Evolutionary conservation across 805 yeast species (phyloP), one percentile per base, ranked within the genome.

Genomic region (Candida boleticola): DNA sequence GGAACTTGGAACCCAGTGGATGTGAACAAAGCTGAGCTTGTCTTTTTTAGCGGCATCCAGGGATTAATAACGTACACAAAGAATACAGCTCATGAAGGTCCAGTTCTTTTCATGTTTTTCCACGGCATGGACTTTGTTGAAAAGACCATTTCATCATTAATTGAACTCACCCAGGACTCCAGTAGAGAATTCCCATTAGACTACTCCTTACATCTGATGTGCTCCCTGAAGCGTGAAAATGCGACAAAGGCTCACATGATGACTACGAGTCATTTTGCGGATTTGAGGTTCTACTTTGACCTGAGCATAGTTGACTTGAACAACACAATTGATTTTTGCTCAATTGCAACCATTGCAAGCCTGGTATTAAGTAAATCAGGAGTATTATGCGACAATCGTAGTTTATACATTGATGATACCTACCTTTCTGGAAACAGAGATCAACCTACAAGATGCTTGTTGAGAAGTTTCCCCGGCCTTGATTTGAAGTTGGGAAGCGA

Each of bases 31-130:
- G 46, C 61, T 7, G 47, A 49, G 19, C 43, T 62, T 10, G 53
- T 63, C 1, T 63, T 58, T 39, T 50, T 66, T 34, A 54, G 56
- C 25, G 49, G 48, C 14, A 57, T 59, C 34, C 48, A 47, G 21
- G 50, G 49, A 23, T 49, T 63, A 35, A 41, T 54, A 3, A 17
- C 35, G 10, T 52, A 57, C 44, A 46, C 61, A 18, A 37, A 46
- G 19, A 25, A 29, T 3, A 6, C 25, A 5, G 13, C 7, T n/a
- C 14, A 18, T 11, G 43, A 47, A 6, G 71, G 66, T 2, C 61
- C 60, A 42, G 59, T 64, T 6, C 40, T 66, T 22, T 64, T 66
- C 37, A 65, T 66, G 71, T 66, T 64, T 31, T 66, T 66, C 48
- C 50, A 65, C 32, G 70, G 69, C 1, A 46, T 66, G 39, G 52